phyloP scores from a whole-genome alignment of 2,329 filamentous ascomycete genomes.

The Fusarium multiceps region DNA sequence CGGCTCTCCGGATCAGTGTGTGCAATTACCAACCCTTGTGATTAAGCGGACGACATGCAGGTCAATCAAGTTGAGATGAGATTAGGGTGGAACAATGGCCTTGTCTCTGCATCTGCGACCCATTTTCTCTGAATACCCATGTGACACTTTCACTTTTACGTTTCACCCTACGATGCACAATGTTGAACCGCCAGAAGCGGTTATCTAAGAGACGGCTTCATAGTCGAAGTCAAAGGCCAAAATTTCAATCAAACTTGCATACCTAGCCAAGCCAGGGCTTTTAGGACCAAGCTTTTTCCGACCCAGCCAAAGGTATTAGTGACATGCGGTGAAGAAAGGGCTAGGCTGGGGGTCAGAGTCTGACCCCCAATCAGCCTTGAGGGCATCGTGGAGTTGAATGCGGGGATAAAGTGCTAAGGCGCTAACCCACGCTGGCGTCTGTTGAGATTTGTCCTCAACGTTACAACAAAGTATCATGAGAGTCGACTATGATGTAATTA shows the following conservation, averaged over 20 bases:
- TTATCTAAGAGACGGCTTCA: conserved; percentile 1
- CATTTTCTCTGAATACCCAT: conserved; percentile 14
- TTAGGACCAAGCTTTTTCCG: conserved; percentile 21
- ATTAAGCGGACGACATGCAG: background rate
- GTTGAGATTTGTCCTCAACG: conserved; percentile 38
- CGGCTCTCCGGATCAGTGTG: conserved; percentile 1
- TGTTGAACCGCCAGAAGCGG: conserved; percentile 17
- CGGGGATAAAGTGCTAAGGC: conserved; percentile 37
- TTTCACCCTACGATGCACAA: conserved; percentile 23
- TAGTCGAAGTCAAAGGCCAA: conserved; percentile 4
- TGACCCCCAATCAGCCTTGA: conserved; percentile 36
- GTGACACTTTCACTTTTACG: conserved; percentile 19
- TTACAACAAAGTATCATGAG: conserved; percentile 29
- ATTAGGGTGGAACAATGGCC: background rate
- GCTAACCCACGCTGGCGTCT: conserved; percentile 25
- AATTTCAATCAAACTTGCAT: conserved; percentile 40
- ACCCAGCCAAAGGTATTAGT: conserved; percentile 18
- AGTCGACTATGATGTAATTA: conserved; percentile 24
- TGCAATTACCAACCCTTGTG: background rate
- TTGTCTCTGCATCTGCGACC: background rate
- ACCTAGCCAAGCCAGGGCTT: conserved; percentile 16
- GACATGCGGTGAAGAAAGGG: conserved; percentile 44
- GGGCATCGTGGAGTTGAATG: conserved; percentile 42
- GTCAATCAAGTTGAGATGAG: conserved; percentile 3
- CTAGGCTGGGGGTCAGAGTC: conserved; percentile 12